These are phyloP conservation scores for Collybia sordida DNA, from an alignment of 768 basidiomycete genomes.

Conservation along the genomic window DNA sequence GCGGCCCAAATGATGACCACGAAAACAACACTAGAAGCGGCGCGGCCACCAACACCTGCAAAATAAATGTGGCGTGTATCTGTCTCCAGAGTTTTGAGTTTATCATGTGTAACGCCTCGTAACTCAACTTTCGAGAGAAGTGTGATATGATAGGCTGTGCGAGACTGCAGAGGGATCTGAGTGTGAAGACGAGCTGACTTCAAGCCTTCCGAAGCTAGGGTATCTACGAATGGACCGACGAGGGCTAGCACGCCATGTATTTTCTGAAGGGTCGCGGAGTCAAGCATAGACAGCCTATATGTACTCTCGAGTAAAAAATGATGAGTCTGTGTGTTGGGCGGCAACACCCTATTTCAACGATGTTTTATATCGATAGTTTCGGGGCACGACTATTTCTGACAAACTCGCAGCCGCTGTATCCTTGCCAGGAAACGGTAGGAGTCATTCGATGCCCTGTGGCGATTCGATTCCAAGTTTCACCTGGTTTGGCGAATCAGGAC, in stretches of 20 bases:
- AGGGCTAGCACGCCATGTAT: conserved; percentile 18
- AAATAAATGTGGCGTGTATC: conserved; percentile 31
- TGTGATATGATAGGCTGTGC: conserved; percentile 37
- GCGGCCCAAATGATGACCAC: conserved; percentile 56
- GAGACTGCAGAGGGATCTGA: background rate
- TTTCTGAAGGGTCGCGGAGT: conserved; percentile 6
- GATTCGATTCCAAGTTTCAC: no score
- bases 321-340: background rate
- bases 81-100: conserved; percentile 19
- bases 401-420: no score
- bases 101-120: conserved; percentile 18
- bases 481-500: no score
- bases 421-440: no score
- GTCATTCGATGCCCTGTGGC: no score
- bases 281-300: conserved; percentile 2
- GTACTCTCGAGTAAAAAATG: background rate
- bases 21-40: conserved; percentile 34
- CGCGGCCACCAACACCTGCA: conserved; percentile 41
- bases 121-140: conserved; percentile 40
- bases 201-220: conserved; percentile 13
- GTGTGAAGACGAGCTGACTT: background rate
- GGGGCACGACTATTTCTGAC: no score
- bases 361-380: no score
- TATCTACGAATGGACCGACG: conserved; percentile 16
- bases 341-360: no score